Conservation (phyloP, 2,329 filamentous ascomycete species). For the Sclerotinia subarctica region DNA sequence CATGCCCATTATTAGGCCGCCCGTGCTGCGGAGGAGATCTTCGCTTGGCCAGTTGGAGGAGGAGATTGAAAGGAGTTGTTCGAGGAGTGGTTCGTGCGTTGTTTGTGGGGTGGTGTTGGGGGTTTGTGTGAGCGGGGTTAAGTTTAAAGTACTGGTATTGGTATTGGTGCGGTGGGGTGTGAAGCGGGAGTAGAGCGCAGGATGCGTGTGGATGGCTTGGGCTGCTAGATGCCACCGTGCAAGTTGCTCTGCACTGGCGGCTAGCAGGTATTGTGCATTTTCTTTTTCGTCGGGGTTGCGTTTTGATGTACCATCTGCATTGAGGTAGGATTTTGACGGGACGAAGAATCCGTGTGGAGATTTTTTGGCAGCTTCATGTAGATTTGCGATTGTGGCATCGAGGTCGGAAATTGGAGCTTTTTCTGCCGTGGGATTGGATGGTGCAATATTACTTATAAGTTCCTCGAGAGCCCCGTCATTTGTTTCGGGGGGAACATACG, state of each 20-base stretch:
- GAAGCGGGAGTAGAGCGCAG: not conserved
- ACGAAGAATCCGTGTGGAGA: not conserved
- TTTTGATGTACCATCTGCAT: not conserved
- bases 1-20: conserved; percentile 24
- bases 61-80: conserved; percentile 13
- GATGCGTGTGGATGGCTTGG: not conserved
- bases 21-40: conserved; percentile 21
- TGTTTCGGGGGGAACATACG: not conserved
- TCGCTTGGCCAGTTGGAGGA: conserved; percentile 21
- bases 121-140: not conserved
- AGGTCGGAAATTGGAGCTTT: not conserved
- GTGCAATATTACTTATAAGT: not conserved
- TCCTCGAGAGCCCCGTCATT: not conserved
- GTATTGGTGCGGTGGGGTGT: too few relatives aligned
- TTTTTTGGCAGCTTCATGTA: not conserved
- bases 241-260: conserved; percentile 3
- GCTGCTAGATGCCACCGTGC: conserved; percentile 8
- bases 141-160: too few relatives aligned
- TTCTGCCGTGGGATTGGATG: not conserved
- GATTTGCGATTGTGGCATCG: not conserved
- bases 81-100: not conserved
- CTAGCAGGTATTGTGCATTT: not conserved
- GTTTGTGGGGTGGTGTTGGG: not conserved
- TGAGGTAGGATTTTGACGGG: not conserved
- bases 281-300: not conserved